phyloP scores from a whole-genome alignment of 169 alveolate genomes.

The Plasmodium falciparum region DNA sequence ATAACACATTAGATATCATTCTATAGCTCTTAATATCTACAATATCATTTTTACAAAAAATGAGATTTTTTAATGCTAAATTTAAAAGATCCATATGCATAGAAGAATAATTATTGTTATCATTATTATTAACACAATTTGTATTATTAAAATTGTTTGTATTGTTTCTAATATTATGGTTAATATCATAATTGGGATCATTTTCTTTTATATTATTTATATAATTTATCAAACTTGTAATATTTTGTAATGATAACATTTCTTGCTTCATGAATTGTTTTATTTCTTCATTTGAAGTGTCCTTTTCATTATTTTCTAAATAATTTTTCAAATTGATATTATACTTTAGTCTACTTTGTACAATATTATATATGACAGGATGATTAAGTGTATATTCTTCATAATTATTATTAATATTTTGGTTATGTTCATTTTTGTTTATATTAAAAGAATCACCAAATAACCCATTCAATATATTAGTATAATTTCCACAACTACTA shows the following conservation, averaged over 20 bases:
- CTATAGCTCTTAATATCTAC: conserved; percentile 45
- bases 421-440: background rate
- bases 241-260: conserved; percentile 22
- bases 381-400: conserved; percentile 5
- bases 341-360: conserved; percentile 45
- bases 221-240: conserved; percentile 11
- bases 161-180: no score
- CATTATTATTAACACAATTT: conserved; percentile 14
- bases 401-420: background rate
- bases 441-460: background rate
- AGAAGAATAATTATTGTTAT: conserved; percentile 5
- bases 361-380: conserved; percentile 25
- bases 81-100: conserved; percentile 28
- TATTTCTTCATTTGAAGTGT: conserved; percentile 18
- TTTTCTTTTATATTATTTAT: background rate
- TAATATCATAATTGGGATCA: no score
- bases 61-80: conserved; percentile 37
- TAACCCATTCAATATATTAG: no score
- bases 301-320: conserved; percentile 9
- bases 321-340: conserved; percentile 52
- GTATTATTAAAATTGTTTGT: no score
- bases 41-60: conserved; percentile 59
- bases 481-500: no score
- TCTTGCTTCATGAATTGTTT: conserved; percentile 43
- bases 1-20: conserved; percentile 17